phyloP scores from a whole-genome alignment of 2,329 filamentous ascomycete genomes.

The Alternaria sp. region DNA sequence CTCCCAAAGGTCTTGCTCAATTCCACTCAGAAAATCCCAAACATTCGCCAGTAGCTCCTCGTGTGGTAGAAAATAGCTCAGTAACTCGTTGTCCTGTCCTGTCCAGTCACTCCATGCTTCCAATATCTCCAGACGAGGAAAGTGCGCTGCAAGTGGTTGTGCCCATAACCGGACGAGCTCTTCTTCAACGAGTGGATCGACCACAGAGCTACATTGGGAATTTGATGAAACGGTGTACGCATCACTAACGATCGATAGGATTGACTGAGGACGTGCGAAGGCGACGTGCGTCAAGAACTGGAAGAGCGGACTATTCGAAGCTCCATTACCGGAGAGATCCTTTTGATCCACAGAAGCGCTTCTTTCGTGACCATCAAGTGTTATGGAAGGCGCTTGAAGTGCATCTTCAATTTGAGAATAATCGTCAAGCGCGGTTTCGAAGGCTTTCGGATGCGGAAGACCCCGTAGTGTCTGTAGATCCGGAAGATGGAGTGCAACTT shows the following conservation, averaged over 20 bases:
- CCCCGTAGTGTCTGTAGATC: constrained; percentile 2
- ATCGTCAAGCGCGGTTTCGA: background rate
- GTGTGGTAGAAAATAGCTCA: constrained; percentile 43
- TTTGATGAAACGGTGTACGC: constrained; percentile 24
- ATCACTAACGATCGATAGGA: constrained; percentile 30
- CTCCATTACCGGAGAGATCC: background rate
- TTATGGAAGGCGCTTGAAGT: constrained; percentile 10
- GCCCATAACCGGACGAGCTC: constrained; percentile 41
- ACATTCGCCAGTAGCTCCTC: constrained; percentile 40
- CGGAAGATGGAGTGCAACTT: constrained; percentile 35
- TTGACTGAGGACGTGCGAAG: constrained; percentile 38
- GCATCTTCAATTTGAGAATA: background rate
- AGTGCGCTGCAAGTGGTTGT: constrained; percentile 33
- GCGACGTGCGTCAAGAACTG: constrained; percentile 37
- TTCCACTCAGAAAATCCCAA: constrained; percentile 47
- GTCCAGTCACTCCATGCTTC: constrained; percentile 47
- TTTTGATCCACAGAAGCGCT: background rate
- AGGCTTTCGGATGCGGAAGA: background rate
- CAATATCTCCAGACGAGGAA: constrained; percentile 41
- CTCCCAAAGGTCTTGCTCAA: constrained; percentile 47
- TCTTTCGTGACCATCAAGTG: background rate
- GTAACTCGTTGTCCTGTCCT: constrained; percentile 38
- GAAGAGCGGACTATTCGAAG: constrained; percentile 28
- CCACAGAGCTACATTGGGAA: constrained; percentile 14
- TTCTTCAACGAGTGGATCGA: constrained; percentile 36